Evolutionary conservation across 306 rosid genomes (phyloP), one percentile per base, ranked within the genome.

Genomic region (Styphnolobium japonicum): DNA sequence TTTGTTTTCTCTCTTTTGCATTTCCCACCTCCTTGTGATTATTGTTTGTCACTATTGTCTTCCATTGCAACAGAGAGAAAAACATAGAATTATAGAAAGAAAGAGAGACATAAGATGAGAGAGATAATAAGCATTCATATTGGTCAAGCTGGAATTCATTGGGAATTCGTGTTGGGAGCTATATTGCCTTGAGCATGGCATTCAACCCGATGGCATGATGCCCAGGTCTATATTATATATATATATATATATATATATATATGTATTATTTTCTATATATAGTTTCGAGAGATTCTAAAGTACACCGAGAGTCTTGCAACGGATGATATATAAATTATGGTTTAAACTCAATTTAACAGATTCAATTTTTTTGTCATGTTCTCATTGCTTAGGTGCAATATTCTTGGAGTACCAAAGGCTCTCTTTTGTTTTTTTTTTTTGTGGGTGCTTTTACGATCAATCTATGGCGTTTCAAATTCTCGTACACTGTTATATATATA

Each of bases 81-180:
- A 3, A 71, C 39, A n/a, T 9, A 48, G 33, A 68, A 67, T 63
- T 14, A 39, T 21, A 74, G 12, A 76, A 36, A 40, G 1, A 62
- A 16, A 75, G n/a, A 74, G 64, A 67, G 4, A 27, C 1, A 64
- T 11, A 36, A 74, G 39, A 88, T 91, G 96, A 89, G 96, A 70
- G 96, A 91, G 69, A 83, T 91, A 56, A 87, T 91, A 52, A 91
- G 91, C 77, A 71, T 91, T 62, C 96, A 91, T 83, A 87, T 91
- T 56, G 96, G 96, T 14, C 96, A 91, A 75, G 96, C 96, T 77
- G 96, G 96, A 80, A 84, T 89, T 77, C 96, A 91, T 91, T 27
- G 96, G 96, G 21, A 91, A 91, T 85, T 87, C 96, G 27, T 91
- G 96, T 62, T 91, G 96, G 96, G 96, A 91, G 85, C 85, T 91